Conservation (phyloP, 306 rosid species). For the Nissolia schottii region DNA sequence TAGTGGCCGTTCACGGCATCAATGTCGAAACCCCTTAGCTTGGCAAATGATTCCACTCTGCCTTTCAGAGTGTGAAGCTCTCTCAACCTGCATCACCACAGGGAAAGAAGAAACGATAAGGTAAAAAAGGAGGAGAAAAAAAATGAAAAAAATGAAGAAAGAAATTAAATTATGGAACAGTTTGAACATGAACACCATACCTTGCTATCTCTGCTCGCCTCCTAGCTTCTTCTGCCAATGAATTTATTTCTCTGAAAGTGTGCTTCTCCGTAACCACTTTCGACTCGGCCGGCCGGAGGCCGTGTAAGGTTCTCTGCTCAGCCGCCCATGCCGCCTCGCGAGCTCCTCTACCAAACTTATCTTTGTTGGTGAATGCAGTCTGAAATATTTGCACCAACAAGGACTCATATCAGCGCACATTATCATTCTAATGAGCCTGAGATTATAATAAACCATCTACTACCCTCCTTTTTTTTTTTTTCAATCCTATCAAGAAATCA, state of each 20-base stretch:
- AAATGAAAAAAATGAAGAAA: not conserved
- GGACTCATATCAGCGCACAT: not conserved
- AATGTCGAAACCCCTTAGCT: constrained; percentile 58
- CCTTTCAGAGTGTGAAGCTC: constrained; percentile 82
- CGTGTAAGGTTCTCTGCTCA: constrained; percentile 65
- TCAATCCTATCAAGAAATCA: no score
- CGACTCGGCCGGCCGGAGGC: constrained; percentile 39
- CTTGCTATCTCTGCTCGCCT: constrained; percentile 74
- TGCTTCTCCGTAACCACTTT: constrained; percentile 39
- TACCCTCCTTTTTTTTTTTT: not conserved
- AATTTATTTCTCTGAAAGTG: constrained; percentile 54
- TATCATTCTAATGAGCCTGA: not conserved
- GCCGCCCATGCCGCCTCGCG: constrained; percentile 74
- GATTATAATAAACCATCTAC: not conserved
- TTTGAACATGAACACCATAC: constrained; percentile 24
- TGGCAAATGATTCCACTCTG: constrained; percentile 65
- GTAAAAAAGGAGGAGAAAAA: not conserved
- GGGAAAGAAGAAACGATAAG: not conserved
- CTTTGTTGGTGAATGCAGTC: constrained; percentile 67
- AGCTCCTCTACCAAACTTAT: constrained; percentile 64
- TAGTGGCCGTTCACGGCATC: constrained; percentile 63
- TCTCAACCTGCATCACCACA: constrained; percentile 51
- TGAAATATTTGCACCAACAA: constrained; percentile 30
- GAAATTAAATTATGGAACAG: not conserved
- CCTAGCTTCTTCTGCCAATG: constrained; percentile 73